Conservation (phyloP, 768 basidiomycete genomes). For the Lactarius trivialis region DNA sequence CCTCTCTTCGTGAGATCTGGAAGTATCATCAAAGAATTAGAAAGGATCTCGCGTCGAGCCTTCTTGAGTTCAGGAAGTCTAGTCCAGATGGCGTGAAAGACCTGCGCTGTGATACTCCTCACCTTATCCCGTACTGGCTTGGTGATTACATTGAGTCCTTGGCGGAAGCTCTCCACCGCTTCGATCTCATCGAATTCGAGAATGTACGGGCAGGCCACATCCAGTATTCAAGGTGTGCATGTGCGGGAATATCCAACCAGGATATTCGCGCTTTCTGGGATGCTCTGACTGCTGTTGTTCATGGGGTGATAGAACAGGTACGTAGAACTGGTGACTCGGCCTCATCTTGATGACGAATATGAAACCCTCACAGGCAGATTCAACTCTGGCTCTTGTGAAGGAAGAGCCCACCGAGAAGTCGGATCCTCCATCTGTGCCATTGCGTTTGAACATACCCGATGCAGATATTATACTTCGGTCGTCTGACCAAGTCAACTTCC, state of each 20-base stretch:
- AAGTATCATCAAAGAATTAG: neutral
- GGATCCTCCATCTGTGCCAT: too few species aligned
- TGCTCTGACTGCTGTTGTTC: neutral
- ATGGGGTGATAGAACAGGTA: neutral
- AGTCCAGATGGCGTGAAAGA: neutral
- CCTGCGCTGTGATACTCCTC: neutral
- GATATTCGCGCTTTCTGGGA: neutral
- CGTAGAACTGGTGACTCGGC: neutral
- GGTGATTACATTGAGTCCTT: neutral
- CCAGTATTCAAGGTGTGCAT: neutral
- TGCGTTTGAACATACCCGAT: too few species aligned
- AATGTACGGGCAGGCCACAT: neutral
- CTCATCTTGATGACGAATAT: neutral
- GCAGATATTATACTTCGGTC: too few species aligned
- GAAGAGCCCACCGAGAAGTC: neutral
- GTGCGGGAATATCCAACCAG: neutral
- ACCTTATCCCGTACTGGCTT: neutral
- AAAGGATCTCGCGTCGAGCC: neutral
- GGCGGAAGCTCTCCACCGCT: neutral
- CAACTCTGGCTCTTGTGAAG: neutral
- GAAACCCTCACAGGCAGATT: neutral
- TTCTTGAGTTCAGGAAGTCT: neutral
- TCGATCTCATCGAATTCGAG: slow-evolving; percentile 1
- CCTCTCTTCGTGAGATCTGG: neutral
- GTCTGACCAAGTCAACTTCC: too few species aligned